These are phyloP conservation scores for Westerdykella aurantiaca DNA, from an alignment of 2,329 filamentous ascomycete genomes.

Conservation along the genomic window DNA sequence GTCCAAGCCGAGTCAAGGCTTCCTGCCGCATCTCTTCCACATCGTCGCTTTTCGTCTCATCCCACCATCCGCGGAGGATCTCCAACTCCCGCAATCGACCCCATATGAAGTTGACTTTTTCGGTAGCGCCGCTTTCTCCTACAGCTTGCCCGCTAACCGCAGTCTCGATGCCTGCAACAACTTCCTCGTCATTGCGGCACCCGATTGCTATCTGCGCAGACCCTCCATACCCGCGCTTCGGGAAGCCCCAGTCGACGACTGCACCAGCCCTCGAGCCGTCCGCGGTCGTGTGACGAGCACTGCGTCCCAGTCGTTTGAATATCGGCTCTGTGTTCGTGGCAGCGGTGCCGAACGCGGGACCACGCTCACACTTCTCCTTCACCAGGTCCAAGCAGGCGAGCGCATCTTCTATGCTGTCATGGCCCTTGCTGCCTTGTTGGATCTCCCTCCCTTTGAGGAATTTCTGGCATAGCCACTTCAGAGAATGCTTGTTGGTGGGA, in stretches of 20 bases:
- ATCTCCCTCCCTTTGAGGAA: constrained; percentile 75
- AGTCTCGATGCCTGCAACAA: constrained; percentile 52
- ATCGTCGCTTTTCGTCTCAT: constrained; percentile 42
- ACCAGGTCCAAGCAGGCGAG: constrained; percentile 86
- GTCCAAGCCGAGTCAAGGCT: constrained; percentile 22
- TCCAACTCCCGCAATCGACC: constrained; percentile 58
- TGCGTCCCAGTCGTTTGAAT: constrained; percentile 66
- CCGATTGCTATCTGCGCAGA: constrained; percentile 53
- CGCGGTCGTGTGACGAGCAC: constrained; percentile 47
- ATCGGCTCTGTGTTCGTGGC: constrained; percentile 80
- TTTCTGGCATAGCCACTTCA: constrained; percentile 85
- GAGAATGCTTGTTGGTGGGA: constrained; percentile 78
- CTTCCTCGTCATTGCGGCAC: constrained; percentile 52
- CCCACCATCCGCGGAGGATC: constrained; percentile 56
- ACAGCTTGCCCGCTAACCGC: constrained; percentile 46
- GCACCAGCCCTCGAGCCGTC: constrained; percentile 57
- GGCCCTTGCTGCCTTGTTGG: constrained; percentile 72
- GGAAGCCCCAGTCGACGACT: constrained; percentile 86
- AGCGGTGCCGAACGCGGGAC: constrained; percentile 74
- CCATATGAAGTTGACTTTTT: constrained; percentile 59
- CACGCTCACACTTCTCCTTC: constrained; percentile 93
- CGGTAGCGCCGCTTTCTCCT: constrained; percentile 40
- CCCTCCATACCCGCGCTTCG: constrained; percentile 55
- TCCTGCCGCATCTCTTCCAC: constrained; percentile 24
- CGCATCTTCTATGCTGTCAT: constrained; percentile 91